Evolutionary conservation across 495 filamentous ascomycete genomes (phyloP).

Genomic region (Pyronema domesticum): DNA sequence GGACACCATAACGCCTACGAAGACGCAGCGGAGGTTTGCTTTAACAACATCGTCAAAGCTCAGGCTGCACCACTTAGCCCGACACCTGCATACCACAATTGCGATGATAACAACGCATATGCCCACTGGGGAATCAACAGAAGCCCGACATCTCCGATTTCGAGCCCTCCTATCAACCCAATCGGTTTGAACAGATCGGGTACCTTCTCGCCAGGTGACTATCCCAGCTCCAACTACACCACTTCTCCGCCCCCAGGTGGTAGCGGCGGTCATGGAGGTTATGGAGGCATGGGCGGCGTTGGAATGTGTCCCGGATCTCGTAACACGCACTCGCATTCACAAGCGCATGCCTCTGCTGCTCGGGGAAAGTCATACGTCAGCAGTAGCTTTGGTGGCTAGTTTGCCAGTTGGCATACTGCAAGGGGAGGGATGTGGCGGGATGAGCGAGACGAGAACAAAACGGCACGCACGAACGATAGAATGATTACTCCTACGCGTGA

Average conservation of each 20-base stretch:
- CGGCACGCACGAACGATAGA: neutral
- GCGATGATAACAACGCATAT: too few species aligned
- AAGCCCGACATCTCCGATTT: too few species aligned
- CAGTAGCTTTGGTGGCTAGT: neutral
- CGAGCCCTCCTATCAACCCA: too few species aligned
- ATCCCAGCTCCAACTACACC: neutral
- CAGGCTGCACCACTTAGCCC: too few species aligned
- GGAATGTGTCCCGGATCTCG: neutral
- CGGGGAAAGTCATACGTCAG: neutral
- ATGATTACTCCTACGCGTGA: neutral
- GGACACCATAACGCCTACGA: conserved; percentile 2
- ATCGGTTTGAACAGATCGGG: too few species aligned
- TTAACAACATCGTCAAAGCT: neutral
- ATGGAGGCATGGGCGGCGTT: neutral
- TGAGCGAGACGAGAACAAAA: neutral
- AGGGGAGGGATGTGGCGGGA: neutral
- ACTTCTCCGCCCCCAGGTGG: neutral
- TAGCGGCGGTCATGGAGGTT: neutral
- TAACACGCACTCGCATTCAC: neutral
- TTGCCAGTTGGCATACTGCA: conserved; percentile 4
- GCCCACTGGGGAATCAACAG: too few species aligned
- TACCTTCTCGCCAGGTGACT: neutral
- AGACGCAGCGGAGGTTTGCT: conserved; percentile 2
- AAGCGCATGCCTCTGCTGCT: neutral
- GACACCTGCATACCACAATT: too few species aligned